Conservation (phyloP, 768 basidiomycete genomes). For the Mycena galericulata region DNA sequence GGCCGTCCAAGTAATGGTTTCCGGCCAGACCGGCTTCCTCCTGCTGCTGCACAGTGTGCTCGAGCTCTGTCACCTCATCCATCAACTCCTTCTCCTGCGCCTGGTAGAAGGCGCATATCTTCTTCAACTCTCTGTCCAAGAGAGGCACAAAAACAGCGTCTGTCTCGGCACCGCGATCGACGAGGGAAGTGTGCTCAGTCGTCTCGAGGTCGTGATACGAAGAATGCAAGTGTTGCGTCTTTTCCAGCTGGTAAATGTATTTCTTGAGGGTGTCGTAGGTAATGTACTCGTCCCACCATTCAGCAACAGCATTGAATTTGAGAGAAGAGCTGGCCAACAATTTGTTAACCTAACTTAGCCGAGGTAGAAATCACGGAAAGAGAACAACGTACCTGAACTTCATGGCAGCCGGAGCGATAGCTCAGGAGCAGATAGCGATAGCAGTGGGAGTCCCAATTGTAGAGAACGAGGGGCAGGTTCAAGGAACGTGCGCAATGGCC, state of each 20-base stretch:
- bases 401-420: constrained; percentile 48
- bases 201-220: constrained; percentile 70
- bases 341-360: constrained; percentile 5
- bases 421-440: background rate
- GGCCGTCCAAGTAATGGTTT: constrained; percentile 63
- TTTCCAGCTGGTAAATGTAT: constrained; percentile 88
- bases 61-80: constrained; percentile 68
- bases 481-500: constrained; percentile 1
- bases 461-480: background rate
- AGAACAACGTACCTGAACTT: constrained; percentile 68
- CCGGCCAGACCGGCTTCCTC: constrained; percentile 69
- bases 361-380: background rate
- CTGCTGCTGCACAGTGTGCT: constrained; percentile 66
- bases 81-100: constrained; percentile 79
- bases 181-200: constrained; percentile 69
- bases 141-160: constrained; percentile 77
- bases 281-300: constrained; percentile 95
- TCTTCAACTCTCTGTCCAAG: constrained; percentile 85
- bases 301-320: constrained; percentile 91
- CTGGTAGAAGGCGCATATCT: constrained; percentile 85
- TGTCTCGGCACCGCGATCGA: constrained; percentile 53
- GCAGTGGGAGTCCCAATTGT: background rate
- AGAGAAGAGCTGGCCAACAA: constrained; percentile 73
- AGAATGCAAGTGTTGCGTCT: constrained; percentile 68
- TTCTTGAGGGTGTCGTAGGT: constrained; percentile 90